phyloP scores from a whole-genome alignment of 768 basidiomycete species.

The Rhodotorula kratochvilovae region DNA sequence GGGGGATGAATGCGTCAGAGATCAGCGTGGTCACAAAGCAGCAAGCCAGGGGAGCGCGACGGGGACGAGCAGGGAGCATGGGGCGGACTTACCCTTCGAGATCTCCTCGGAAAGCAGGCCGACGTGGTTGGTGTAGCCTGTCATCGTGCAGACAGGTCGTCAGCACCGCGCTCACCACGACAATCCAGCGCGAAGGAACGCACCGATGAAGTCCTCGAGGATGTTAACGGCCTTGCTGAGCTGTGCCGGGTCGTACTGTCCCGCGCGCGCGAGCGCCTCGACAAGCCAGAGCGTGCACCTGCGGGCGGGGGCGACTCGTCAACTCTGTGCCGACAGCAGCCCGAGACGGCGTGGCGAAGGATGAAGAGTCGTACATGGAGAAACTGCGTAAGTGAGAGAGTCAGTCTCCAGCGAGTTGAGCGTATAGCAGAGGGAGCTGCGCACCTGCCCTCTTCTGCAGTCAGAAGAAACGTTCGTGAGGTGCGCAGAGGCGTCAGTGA shows the following conservation, averaged over 20 bases:
- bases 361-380: constrained; percentile 54
- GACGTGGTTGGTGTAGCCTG: constrained; percentile 76
- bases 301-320: constrained; percentile 42
- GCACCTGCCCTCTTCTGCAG: background rate
- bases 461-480: too few relatives aligned
- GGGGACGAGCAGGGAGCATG: too few relatives aligned
- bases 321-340: background rate
- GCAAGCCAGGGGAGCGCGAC: background rate
- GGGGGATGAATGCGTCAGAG: too few relatives aligned
- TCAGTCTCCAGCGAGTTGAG: background rate
- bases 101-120: constrained; percentile 68
- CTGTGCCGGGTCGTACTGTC: constrained; percentile 66
- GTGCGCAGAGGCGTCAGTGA: background rate
- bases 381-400: constrained; percentile 28
- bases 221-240: constrained; percentile 65
- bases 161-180: constrained; percentile 52
- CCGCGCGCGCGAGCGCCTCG: constrained; percentile 83
- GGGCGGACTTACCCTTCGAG: constrained; percentile 57
- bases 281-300: constrained; percentile 60
- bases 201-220: constrained; percentile 66
- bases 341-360: too few relatives aligned
- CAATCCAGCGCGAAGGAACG: constrained; percentile 49
- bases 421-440: background rate
- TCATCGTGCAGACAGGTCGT: background rate
- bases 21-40: too few relatives aligned